These are phyloP conservation scores for Diaporthe destruens DNA, from an alignment of 2,329 filamentous ascomycete species.

Conservation along the genomic window DNA sequence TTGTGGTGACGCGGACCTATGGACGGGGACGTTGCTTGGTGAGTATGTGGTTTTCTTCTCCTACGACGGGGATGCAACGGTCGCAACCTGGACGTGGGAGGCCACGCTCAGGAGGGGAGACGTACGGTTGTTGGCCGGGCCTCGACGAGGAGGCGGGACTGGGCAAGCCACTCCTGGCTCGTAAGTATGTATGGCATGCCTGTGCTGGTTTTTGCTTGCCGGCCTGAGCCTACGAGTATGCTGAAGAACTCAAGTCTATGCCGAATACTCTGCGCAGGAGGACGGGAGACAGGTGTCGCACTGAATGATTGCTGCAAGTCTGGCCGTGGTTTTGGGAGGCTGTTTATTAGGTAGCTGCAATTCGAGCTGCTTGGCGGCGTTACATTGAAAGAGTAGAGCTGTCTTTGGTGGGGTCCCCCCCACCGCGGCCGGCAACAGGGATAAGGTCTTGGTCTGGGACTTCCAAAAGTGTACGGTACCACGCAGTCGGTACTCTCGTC, in stretches of 20 bases:
- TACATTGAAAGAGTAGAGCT: not conserved
- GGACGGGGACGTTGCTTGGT: slow-evolving; percentile 37
- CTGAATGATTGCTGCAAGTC: not conserved
- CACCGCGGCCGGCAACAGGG: slow-evolving; percentile 24
- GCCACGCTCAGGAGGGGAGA: slow-evolving; percentile 42
- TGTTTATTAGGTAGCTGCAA: not conserved
- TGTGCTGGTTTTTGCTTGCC: slow-evolving; percentile 18
- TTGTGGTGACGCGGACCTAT: slow-evolving; percentile 91
- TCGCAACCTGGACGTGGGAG: slow-evolving; percentile 3
- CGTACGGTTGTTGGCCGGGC: slow-evolving; percentile 86
- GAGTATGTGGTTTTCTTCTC: slow-evolving; percentile 8
- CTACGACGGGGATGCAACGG: not conserved
- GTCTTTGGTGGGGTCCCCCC: slow-evolving; percentile 32
- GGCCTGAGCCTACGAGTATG: not conserved
- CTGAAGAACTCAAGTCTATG: not conserved
- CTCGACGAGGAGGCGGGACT: slow-evolving; percentile 86
- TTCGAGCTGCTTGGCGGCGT: not conserved
- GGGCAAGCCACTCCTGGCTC: slow-evolving; percentile 90
- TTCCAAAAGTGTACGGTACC: not conserved
- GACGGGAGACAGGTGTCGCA: not conserved
- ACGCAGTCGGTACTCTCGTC: not conserved
- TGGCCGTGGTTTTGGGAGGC: not conserved
- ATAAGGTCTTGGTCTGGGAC: not conserved
- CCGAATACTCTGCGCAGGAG: not conserved
- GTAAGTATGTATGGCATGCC: slow-evolving; percentile 85